Evolutionary conservation across 2,329 filamentous ascomycete species (phyloP), one percentile per base, ranked within the genome.

Genomic region (Colletotrichum siamense): DNA sequence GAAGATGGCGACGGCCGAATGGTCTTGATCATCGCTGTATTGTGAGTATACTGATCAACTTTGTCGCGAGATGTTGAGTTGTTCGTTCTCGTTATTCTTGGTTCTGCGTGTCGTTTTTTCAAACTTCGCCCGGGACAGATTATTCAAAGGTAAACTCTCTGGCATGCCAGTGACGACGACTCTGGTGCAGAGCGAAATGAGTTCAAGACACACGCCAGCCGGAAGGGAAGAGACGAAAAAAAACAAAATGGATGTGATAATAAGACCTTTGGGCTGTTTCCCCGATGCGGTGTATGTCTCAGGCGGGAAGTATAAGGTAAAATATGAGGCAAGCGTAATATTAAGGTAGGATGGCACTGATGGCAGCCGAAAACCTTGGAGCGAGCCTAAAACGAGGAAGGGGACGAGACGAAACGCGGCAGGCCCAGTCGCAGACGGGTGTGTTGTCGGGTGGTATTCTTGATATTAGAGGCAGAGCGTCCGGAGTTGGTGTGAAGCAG

Each of bases 241-340:
- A 36, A 67, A 13, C 22, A 44, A 70, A 61, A 61, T n/a, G 24
- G 28, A 62, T n/a, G 44, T 30, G 4, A 32, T 34, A 39, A n/a
- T 26, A 22, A 63, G 57, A 57, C 44, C n/a, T 30, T 28, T 44
- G 13, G n/a, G 30, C 24, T 57, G 39, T 49, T 61, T n/a, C 57
- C 59, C 73, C 69, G 63, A 75, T 34, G 69, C 69, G 69, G 73
- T 36, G 32, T 36, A 26, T 75, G 73, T 75, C 73, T 75, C 73
- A 73, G 73, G 32, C 69, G 69, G 73, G 73, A 73, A 75, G 39
- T 32, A 72, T 49, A 62, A 75, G 26, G 30, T 36, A 28, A 52
- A 69, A 7, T 67, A 68, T 49, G 32, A 61, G 32, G 63, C 55
- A 22, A 59, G 63, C 22, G 34, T 68, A 55, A 15, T 26, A 39